Conservation (phyloP, 1,284 basidiomycete genomes). For the Volvariella surrecta region DNA sequence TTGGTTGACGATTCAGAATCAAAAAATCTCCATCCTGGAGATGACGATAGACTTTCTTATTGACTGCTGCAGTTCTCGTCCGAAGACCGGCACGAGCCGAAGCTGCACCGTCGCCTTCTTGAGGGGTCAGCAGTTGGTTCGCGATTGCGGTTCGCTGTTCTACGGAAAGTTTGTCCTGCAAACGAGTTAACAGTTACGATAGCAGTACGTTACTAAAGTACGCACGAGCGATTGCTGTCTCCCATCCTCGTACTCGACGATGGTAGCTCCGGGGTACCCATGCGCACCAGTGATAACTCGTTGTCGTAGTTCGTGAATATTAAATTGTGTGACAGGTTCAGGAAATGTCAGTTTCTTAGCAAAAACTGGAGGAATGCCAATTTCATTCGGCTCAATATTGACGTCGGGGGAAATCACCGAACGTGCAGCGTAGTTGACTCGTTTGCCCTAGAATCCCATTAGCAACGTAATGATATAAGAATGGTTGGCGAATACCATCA, state of each 20-base stretch:
- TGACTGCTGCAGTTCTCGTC: conserved; percentile 69
- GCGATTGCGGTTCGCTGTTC: conserved; percentile 94
- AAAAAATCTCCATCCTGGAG: conserved; percentile 93
- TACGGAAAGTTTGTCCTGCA: conserved; percentile 74
- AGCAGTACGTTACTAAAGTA: neutral
- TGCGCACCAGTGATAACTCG: conserved; percentile 90
- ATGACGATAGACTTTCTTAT: conserved; percentile 98
- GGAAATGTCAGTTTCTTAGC: conserved; percentile 96
- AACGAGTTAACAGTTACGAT: conserved; percentile 2
- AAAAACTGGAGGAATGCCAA: conserved; percentile 97
- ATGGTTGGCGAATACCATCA: conserved; percentile 74
- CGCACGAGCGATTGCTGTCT: conserved; percentile 70
- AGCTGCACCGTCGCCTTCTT: conserved; percentile 55
- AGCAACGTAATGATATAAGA: conserved; percentile 1
- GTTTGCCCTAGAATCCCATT: conserved; percentile 70
- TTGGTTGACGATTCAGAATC: conserved; percentile 97
- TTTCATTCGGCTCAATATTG: conserved; percentile 99
- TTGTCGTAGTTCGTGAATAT: conserved; percentile 85
- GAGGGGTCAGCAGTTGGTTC: conserved; percentile 93
- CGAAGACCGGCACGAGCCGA: conserved; percentile 48
- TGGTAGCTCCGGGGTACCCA: conserved; percentile 87
- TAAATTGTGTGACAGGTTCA: conserved; percentile 91
- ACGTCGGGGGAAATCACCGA: conserved; percentile 99
- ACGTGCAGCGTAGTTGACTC: conserved; percentile 98
- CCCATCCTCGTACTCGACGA: conserved; percentile 96